These are phyloP conservation scores for Epichloe sylvatica DNA, from an alignment of 2,329 filamentous ascomycete species.

Conservation along the genomic window DNA sequence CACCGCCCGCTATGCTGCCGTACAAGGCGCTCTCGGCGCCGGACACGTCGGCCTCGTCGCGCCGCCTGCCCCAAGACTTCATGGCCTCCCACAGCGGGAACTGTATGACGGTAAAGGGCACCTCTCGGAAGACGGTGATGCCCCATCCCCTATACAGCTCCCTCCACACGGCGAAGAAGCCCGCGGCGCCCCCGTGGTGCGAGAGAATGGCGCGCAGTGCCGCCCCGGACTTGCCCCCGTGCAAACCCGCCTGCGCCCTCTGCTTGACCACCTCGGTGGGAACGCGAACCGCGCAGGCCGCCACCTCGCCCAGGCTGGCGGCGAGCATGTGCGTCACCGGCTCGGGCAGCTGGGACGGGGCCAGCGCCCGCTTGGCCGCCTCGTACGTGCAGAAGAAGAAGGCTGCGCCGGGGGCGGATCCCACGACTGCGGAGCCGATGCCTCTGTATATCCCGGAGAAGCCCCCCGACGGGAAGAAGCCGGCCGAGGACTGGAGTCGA, in stretches of 20 bases:
- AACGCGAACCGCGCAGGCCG: conserved; percentile 82
- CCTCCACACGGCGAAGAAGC: conserved; percentile 49
- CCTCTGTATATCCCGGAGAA: conserved; percentile 89
- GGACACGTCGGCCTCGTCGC: conserved; percentile 32
- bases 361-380: conserved; percentile 40
- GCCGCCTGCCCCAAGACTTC: conserved; percentile 48
- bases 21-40: conserved; percentile 72
- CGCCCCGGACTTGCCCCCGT: conserved; percentile 52
- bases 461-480: conserved; percentile 77
- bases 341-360: conserved; percentile 22
- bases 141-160: conserved; percentile 87
- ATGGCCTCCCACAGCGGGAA: conserved; percentile 94
- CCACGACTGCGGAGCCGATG: conserved; percentile 76
- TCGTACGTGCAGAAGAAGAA: conserved; percentile 98
- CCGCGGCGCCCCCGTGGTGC: conserved; percentile 24
- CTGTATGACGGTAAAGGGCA: conserved; percentile 93
- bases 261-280: conserved; percentile 97
- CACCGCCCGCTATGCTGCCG: conserved; percentile 67
- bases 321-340: conserved; percentile 63
- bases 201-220: conserved; percentile 58
- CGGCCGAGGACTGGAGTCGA: conserved; percentile 69
- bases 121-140: conserved; percentile 88
- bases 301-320: conserved; percentile 74
- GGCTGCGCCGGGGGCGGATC: conserved; percentile 83
- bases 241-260: conserved; percentile 76